These are phyloP conservation scores for Paecilomyces variotii DNA, from an alignment of 2,329 filamentous ascomycete genomes.

Conservation along the genomic window DNA sequence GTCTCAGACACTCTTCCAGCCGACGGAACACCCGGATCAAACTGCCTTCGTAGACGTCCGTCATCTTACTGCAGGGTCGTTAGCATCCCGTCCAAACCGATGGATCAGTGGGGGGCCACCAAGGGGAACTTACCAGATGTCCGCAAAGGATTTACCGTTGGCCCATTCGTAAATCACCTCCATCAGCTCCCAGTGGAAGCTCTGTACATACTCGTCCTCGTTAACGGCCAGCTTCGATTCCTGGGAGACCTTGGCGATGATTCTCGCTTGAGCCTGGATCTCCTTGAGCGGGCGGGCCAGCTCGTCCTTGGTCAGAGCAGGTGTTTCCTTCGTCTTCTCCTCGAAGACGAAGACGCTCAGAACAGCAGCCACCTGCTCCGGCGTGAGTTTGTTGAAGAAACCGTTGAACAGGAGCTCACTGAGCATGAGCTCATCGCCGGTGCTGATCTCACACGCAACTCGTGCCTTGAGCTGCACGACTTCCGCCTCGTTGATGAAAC, in stretches of 20 bases:
- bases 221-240: conserved; percentile 93
- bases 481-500: conserved; percentile 91
- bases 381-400: conserved; percentile 92
- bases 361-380: conserved; percentile 77
- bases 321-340: conserved; percentile 76
- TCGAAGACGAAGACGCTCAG: conserved; percentile 96
- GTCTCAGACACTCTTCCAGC: conserved; percentile 84
- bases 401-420: conserved; percentile 92
- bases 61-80: conserved; percentile 72
- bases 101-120: background rate
- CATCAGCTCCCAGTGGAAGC: conserved; percentile 93
- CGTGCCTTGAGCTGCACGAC: conserved; percentile 95
- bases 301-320: conserved; percentile 64
- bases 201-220: conserved; percentile 84
- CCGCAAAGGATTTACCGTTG: conserved; percentile 77
- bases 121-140: conserved; percentile 72
- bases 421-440: conserved; percentile 87
- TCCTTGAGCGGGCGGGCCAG: conserved; percentile 78
- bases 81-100: conserved; percentile 2
- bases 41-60: conserved; percentile 93
- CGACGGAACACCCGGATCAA: conserved; percentile 93
- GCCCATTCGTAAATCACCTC: conserved; percentile 92
- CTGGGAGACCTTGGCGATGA: conserved; percentile 85
- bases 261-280: conserved; percentile 76
- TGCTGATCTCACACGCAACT: conserved; percentile 95